Conservation (phyloP, 495 filamentous ascomycete genomes). For the Hypomontagnella submonticulosa region DNA sequence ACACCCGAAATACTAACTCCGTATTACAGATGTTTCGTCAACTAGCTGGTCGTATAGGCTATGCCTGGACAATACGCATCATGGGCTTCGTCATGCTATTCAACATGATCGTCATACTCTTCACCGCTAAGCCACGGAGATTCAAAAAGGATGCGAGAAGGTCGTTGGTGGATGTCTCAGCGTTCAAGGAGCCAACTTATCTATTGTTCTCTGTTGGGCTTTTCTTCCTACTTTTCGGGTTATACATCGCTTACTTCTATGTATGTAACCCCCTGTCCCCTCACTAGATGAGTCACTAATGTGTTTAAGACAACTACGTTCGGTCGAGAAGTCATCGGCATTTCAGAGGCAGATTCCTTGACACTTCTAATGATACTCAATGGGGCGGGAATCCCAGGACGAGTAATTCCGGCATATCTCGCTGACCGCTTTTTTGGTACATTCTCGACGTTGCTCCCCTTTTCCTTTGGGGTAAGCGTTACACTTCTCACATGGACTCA, state of each 20-base stretch:
- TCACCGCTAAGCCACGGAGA: background rate
- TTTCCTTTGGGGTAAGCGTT: background rate
- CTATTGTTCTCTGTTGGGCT: background rate
- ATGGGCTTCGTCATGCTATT: slow-evolving; percentile 1
- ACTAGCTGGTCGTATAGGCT: background rate
- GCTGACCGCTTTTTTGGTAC: background rate
- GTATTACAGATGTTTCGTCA: background rate
- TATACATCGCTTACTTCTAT: slow-evolving; percentile 2
- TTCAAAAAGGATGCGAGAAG: background rate
- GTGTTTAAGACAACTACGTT: background rate
- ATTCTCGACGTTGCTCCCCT: background rate
- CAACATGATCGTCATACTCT: background rate
- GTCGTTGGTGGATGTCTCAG: background rate
- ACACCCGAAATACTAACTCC: background rate
- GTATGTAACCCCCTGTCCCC: background rate
- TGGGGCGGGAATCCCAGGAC: background rate
- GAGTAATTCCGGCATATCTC: background rate
- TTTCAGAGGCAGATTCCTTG: background rate
- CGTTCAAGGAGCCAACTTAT: background rate
- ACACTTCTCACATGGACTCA: background rate
- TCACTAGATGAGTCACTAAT: background rate
- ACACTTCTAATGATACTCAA: background rate
- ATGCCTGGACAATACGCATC: background rate
- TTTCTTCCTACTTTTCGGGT: background rate
- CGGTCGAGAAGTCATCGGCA: background rate